These are phyloP conservation scores for Metschnikowia bowlesiae DNA, from an alignment of 805 yeast genomes.

Conservation along the genomic window DNA sequence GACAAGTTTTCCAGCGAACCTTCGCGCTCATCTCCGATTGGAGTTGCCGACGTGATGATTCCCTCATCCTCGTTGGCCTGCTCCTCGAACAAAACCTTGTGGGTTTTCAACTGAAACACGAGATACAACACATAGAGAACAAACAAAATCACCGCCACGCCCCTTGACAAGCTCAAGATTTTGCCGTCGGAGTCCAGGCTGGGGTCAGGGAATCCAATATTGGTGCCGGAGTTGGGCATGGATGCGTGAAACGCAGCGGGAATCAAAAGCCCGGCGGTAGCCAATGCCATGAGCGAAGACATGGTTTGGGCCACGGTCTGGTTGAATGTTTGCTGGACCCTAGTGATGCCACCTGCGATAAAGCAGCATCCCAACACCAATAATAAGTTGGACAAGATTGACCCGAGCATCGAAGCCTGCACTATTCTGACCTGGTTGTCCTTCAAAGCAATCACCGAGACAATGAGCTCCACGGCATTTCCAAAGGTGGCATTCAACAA, in stretches of 20 bases:
- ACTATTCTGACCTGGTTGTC: conserved; percentile 90
- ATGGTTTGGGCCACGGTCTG: conserved; percentile 98
- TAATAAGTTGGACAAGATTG: conserved; percentile 81
- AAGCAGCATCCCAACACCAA: conserved; percentile 95
- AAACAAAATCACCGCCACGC: conserved; percentile 76
- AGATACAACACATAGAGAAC: conserved; percentile 73
- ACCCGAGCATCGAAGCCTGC: conserved; percentile 96
- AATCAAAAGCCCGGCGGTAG: conserved; percentile 80
- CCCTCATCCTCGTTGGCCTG: conserved; percentile 39
- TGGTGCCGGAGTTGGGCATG: conserved; percentile 44
- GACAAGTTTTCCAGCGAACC: conserved; percentile 39
- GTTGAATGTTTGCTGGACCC: conserved; percentile 83
- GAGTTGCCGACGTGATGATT: conserved; percentile 30
- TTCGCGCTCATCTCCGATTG: conserved; percentile 17
- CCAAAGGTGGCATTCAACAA: conserved; percentile 95
- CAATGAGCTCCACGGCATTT: conserved; percentile 95
- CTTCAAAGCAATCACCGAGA: conserved; percentile 80
- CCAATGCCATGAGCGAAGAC: conserved; percentile 88
- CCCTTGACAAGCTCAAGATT: conserved; percentile 76
- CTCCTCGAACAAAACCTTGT: conserved; percentile 68
- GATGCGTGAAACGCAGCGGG: conserved; percentile 96
- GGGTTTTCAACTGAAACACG: conserved; percentile 85
- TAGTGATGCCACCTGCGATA: conserved; percentile 83
- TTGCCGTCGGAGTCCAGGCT: conserved; percentile 34
- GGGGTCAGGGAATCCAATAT: conserved; percentile 39